phyloP scores from a whole-genome alignment of 202 grass and related monocot genomes.

The Carex arenaria region DNA sequence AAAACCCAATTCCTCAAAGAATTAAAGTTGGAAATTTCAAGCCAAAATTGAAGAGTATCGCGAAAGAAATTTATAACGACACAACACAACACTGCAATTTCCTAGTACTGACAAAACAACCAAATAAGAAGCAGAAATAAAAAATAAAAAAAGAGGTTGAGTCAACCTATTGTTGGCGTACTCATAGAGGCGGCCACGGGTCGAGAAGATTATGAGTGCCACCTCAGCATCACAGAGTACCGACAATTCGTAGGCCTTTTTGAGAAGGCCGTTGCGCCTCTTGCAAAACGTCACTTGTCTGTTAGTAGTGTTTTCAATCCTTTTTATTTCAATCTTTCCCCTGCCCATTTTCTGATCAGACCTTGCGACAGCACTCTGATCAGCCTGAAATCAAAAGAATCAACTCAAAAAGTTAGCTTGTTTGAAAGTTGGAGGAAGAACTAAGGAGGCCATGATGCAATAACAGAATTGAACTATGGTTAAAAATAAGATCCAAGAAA shows the following conservation, averaged over 20 bases:
- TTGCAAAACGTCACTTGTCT: constrained; percentile 57
- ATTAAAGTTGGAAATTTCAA: not conserved
- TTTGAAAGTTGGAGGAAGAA: not conserved
- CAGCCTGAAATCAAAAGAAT: not conserved
- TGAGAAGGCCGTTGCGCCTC: constrained; percentile 50
- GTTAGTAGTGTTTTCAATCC: constrained; percentile 48
- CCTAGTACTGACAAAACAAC: not conserved
- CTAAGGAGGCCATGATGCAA: not conserved
- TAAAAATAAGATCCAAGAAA: constrained; percentile 11
- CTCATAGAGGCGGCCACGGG: constrained; percentile 44
- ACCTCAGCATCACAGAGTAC: constrained; percentile 48
- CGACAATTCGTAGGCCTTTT: constrained; percentile 50
- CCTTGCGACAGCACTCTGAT: not conserved
- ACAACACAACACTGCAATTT: not conserved
- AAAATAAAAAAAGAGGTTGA: not conserved
- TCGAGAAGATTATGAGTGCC: constrained; percentile 44
- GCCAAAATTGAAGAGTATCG: not conserved
- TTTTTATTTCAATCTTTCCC: constrained; percentile 57
- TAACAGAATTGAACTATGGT: not conserved
- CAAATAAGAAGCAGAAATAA: not conserved
- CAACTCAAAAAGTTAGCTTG: not conserved
- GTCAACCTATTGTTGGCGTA: constrained; percentile 46
- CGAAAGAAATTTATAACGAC: not conserved
- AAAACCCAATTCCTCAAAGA: not conserved
- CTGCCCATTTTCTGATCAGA: constrained; percentile 36